Conservation (phyloP, 768 basidiomycete species). For the Leucogyrophana mollusca region DNA sequence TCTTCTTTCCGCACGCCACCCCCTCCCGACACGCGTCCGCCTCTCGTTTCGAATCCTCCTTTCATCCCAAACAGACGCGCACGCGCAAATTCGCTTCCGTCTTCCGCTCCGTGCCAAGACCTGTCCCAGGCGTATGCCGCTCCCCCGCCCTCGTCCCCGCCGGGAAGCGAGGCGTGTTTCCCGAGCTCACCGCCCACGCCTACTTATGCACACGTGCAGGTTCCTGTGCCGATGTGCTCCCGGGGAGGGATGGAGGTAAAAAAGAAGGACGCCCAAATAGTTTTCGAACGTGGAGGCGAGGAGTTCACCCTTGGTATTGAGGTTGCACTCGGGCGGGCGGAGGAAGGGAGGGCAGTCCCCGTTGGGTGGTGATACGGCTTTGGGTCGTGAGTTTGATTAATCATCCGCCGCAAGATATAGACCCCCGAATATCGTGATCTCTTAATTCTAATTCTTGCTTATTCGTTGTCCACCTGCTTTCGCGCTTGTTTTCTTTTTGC, state of each 20-base stretch:
- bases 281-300: conserved; percentile 25
- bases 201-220: conserved; percentile 27
- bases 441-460: no score
- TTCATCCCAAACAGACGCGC: conserved; percentile 20
- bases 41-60: conserved; percentile 7
- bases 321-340: conserved; percentile 28
- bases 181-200: conserved; percentile 6
- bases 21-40: conserved; percentile 9
- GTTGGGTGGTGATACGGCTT: no score
- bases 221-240: conserved; percentile 10
- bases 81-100: conserved; percentile 9
- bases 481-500: no score
- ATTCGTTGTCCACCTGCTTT: no score
- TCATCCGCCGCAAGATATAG: no score
- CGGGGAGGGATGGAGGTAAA: neutral
- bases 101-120: conserved; percentile 24
- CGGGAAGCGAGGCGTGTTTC: conserved; percentile 1
- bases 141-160: conserved; percentile 24
- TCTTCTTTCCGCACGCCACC: conserved; percentile 16
- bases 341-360: conserved; percentile 26
- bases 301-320: conserved; percentile 29
- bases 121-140: conserved; percentile 27
- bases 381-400: no score
- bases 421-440: no score
- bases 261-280: conserved; percentile 11